Conservation (phyloP, 805 yeast species). For the Suhomyces emberorum region DNA sequence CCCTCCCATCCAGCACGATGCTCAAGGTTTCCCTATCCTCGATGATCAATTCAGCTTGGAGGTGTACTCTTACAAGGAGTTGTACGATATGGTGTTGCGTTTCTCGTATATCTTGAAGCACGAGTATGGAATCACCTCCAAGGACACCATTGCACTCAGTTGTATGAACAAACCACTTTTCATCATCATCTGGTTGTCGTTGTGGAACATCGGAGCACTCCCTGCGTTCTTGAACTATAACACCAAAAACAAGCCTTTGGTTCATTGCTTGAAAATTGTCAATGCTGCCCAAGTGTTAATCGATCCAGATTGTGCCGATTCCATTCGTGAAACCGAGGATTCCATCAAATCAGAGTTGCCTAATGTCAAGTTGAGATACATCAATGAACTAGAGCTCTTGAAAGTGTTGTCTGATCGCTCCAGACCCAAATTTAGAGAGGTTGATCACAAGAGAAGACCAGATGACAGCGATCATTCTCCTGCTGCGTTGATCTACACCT, state of each 20-base stretch:
- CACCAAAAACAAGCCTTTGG: slow-evolving; percentile 65
- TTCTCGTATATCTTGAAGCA: slow-evolving; percentile 61
- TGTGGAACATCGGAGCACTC: slow-evolving; percentile 87
- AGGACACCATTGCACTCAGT: slow-evolving; percentile 70
- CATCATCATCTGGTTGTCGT: slow-evolving; percentile 74
- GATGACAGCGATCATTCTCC: slow-evolving; percentile 57
- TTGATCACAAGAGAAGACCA: slow-evolving; percentile 56
- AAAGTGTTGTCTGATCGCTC: slow-evolving; percentile 37
- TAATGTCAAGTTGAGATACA: slow-evolving; percentile 40
- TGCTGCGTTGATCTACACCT: slow-evolving; percentile 76
- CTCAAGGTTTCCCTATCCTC: slow-evolving; percentile 36
- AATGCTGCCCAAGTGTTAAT: slow-evolving; percentile 61
- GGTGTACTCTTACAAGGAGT: slow-evolving; percentile 62
- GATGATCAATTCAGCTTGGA: slow-evolving; percentile 62
- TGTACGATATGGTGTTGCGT: slow-evolving; percentile 62
- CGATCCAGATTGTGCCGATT: slow-evolving; percentile 63
- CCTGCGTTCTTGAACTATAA: slow-evolving; percentile 89
- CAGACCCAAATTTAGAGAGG: slow-evolving; percentile 51
- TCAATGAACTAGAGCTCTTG: slow-evolving; percentile 50
- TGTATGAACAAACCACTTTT: slow-evolving; percentile 83
- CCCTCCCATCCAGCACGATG: slow-evolving; percentile 20
- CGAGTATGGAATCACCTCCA: slow-evolving; percentile 61
- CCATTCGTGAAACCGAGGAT: slow-evolving; percentile 49
- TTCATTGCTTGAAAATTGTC: slow-evolving; percentile 77
- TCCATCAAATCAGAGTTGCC: slow-evolving; percentile 37